A percentile compares a stretch with the other conserved stretches of the same genome.
Evolutionary conservation across 1,284 basidiomycete genomes (phyloP).

Genomic region (Moniliella sp.): DNA sequence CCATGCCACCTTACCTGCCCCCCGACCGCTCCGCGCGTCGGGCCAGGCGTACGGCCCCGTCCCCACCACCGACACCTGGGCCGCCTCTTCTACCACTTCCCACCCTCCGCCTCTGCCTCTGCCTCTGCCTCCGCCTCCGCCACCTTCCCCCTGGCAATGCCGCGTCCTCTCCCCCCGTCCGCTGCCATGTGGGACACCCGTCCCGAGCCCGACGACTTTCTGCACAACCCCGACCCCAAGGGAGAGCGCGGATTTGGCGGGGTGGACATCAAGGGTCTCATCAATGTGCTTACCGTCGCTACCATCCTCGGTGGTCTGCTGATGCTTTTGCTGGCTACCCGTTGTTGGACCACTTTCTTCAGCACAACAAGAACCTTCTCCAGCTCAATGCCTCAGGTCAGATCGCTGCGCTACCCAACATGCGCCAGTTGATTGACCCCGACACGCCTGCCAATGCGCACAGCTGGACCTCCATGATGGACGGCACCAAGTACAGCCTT

Average conservation of each 20-base stretch:
- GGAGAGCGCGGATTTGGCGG: no score
- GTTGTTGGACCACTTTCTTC: conserved; percentile 1
- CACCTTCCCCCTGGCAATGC: no score
- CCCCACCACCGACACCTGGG: no score
- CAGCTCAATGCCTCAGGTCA: conserved; percentile 31
- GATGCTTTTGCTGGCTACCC: conserved; percentile 2
- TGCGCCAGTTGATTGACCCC: conserved; percentile 7
- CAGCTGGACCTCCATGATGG: conserved; percentile 6
- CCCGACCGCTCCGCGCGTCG: no score
- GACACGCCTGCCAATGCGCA: conserved; percentile 13
- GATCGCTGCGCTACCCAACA: conserved; percentile 3
- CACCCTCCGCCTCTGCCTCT: no score
- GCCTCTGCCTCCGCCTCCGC: no score
- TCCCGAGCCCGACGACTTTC: conserved; percentile 24
- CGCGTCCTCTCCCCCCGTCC: no score
- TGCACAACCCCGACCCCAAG: conserved; percentile 4
- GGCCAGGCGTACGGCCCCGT: no score
- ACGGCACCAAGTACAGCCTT: conserved; percentile 10
- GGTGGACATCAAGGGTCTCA: not conserved
- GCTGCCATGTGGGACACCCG: no score
- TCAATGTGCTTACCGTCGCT: conserved; percentile 1
- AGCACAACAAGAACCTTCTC: not conserved
- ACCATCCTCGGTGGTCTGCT: conserved; percentile 1
- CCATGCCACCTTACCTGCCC: no score
- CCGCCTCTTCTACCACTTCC: no score